These are phyloP conservation scores for Fusarium floridanum DNA, from an alignment of 2,329 filamentous ascomycete species.

Conservation along the genomic window DNA sequence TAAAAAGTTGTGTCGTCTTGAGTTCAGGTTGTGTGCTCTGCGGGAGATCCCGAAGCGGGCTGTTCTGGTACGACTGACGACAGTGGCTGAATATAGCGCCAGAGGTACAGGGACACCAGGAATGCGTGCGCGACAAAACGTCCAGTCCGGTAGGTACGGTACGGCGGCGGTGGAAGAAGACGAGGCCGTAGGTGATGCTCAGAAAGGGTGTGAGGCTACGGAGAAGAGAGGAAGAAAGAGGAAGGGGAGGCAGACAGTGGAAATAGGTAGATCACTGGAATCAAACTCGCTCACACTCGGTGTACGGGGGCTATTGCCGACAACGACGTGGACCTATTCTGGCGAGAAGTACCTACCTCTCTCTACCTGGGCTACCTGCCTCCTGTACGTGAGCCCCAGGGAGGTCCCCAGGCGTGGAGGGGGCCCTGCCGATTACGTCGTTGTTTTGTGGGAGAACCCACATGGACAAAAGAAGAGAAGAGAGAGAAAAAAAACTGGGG, in stretches of 20 bases:
- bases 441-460: conserved; percentile 34
- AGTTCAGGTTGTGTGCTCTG: conserved; percentile 29
- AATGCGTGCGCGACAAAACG: conserved; percentile 33
- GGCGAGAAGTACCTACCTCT: not conserved
- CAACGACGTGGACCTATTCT: conserved; percentile 6
- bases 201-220: conserved; percentile 1
- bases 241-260: not conserved
- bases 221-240: not conserved
- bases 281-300: conserved; percentile 3
- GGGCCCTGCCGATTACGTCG: conserved; percentile 40
- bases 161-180: conserved; percentile 8
- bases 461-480: conserved; percentile 26
- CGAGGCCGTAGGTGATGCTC: not conserved
- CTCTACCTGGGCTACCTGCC: not conserved
- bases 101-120: conserved; percentile 28
- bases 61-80: conserved; percentile 46
- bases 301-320: conserved; percentile 8
- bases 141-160: not conserved
- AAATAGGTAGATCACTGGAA: conserved; percentile 8
- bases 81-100: conserved; percentile 45
- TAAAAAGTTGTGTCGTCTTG: conserved; percentile 12
- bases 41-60: conserved; percentile 45
- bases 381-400: not conserved
- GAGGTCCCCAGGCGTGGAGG: conserved; percentile 22
- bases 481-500: conserved; percentile 21